Percentiles rank a stretch among this genome's conserved stretches.
phyloP scores from a whole-genome alignment of 23 red algal species.

The Agarophyton chilense region DNA sequence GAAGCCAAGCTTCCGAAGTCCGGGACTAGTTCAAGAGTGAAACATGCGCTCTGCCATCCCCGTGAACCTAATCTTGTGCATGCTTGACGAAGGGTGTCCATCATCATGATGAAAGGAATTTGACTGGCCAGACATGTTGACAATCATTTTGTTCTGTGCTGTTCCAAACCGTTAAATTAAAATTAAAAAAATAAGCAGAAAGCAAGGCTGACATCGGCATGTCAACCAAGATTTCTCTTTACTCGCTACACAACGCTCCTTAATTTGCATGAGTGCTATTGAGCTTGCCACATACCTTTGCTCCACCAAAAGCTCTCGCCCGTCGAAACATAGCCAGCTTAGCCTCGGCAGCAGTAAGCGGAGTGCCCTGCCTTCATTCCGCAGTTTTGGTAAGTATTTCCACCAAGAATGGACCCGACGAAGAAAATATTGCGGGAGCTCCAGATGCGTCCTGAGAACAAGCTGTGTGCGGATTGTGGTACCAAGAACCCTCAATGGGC shows the following conservation, averaged over 20 bases:
- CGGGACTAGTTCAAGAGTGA: too few relatives aligned
- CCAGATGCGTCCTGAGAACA: slow-evolving; percentile 75
- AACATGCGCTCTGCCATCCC: too few relatives aligned
- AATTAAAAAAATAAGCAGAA: slow-evolving; percentile 2
- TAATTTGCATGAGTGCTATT: background rate
- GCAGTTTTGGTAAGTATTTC: background rate
- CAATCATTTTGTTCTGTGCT: slow-evolving; percentile 5
- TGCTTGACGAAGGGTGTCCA: too few relatives aligned
- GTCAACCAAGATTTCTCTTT: background rate
- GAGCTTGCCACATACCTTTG: background rate
- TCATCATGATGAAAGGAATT: background rate
- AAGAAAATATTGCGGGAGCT: slow-evolving; percentile 76
- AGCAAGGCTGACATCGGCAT: background rate
- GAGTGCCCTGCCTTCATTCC: background rate
- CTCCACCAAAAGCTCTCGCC: background rate
- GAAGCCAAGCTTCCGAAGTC: too few relatives aligned
- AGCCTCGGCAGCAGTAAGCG: background rate
- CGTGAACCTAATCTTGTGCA: too few relatives aligned
- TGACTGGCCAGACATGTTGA: background rate
- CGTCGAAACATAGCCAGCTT: background rate
- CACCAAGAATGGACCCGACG: slow-evolving; percentile 52
- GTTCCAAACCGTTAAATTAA: background rate
- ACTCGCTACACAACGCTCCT: background rate
- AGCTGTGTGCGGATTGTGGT: slow-evolving; percentile 92
- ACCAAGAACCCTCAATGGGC: slow-evolving; percentile 99